A percentile compares a stretch with the other conserved stretches of the same genome.
phyloP scores from a whole-genome alignment of 352 stramenopile species.

The Globisporangium alternatum region DNA sequence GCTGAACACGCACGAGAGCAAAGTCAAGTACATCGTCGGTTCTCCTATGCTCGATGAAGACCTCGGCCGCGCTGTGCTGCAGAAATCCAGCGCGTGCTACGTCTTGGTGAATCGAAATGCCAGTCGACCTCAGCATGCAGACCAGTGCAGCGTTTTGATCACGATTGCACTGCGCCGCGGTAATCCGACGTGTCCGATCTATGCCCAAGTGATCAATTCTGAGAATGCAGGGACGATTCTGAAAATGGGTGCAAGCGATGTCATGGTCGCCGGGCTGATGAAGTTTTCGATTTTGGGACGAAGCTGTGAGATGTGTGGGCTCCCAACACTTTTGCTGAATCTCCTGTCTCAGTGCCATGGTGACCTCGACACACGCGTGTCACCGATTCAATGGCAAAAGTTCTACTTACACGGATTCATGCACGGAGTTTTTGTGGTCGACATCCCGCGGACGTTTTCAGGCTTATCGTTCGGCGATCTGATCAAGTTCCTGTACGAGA shows the following conservation, averaged over 20 bases:
- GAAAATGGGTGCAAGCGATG: constrained; percentile 73
- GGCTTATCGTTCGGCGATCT: constrained; percentile 77
- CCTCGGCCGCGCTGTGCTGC: constrained; percentile 53
- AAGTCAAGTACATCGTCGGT: constrained; percentile 82
- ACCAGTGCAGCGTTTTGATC: constrained; percentile 69
- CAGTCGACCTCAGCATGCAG: constrained; percentile 48
- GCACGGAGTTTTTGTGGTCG: constrained; percentile 71
- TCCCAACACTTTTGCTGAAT: constrained; percentile 69
- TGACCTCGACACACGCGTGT: constrained; percentile 51
- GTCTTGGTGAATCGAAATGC: constrained; percentile 66
- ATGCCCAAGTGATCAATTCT: constrained; percentile 72
- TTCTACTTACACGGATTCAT: constrained; percentile 69
- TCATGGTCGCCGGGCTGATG: constrained; percentile 63
- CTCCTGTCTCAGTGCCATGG: constrained; percentile 52
- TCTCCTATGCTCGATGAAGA: constrained; percentile 80
- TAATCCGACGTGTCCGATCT: constrained; percentile 73
- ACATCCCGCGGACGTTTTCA: constrained; percentile 78
- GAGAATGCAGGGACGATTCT: constrained; percentile 60
- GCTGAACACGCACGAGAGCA: constrained; percentile 69
- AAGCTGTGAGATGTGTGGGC: constrained; percentile 61
- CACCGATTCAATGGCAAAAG: constrained; percentile 59
- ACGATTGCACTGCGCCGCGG: constrained; percentile 70
- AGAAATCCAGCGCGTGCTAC: constrained; percentile 56
- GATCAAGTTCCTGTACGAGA: constrained; percentile 78
- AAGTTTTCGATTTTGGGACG: constrained; percentile 71